These are phyloP conservation scores for Ophiocordyceps camponoti-rufipedis DNA, from an alignment of 2,329 filamentous ascomycete species.

Conservation along the genomic window DNA sequence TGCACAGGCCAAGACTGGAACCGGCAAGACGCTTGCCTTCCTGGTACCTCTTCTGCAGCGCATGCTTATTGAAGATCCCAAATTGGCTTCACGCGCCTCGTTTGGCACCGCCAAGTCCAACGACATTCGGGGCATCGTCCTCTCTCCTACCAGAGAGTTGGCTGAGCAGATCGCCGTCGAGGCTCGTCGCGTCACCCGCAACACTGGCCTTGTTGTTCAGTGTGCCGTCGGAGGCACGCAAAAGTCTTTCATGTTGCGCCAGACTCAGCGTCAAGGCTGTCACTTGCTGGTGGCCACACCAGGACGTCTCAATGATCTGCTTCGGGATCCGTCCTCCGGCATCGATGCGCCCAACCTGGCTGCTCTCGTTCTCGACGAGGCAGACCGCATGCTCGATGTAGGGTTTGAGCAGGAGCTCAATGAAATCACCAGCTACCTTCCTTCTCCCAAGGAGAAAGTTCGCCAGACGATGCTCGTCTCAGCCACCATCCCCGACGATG, in stretches of 20 bases:
- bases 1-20: conserved; percentile 91
- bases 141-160: conserved; percentile 68
- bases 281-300: conserved; percentile 84
- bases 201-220: conserved; percentile 49
- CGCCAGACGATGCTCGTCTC: conserved; percentile 93
- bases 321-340: conserved; percentile 44
- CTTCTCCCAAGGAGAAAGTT: conserved; percentile 39
- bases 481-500: conserved; percentile 73
- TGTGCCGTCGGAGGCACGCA: conserved; percentile 84
- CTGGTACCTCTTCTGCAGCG: conserved; percentile 70
- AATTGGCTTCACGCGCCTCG: conserved; percentile 30
- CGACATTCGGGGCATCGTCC: conserved; percentile 51
- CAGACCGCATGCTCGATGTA: conserved; percentile 96
- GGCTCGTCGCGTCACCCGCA: conserved; percentile 45
- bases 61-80: conserved; percentile 46
- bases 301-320: conserved; percentile 67
- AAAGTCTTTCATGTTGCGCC: conserved; percentile 48
- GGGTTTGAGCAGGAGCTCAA: conserved; percentile 54
- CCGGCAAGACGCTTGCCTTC: conserved; percentile 91
- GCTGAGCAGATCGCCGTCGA: conserved; percentile 69
- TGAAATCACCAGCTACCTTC: conserved; percentile 43
- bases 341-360: conserved; percentile 66
- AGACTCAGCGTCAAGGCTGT: conserved; percentile 59
- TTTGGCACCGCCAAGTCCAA: conserved; percentile 20
- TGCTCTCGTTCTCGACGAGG: conserved; percentile 89